Evolutionary conservation across 2,329 filamentous ascomycete species (phyloP).

Genomic region (Colletotrichum incanum): DNA sequence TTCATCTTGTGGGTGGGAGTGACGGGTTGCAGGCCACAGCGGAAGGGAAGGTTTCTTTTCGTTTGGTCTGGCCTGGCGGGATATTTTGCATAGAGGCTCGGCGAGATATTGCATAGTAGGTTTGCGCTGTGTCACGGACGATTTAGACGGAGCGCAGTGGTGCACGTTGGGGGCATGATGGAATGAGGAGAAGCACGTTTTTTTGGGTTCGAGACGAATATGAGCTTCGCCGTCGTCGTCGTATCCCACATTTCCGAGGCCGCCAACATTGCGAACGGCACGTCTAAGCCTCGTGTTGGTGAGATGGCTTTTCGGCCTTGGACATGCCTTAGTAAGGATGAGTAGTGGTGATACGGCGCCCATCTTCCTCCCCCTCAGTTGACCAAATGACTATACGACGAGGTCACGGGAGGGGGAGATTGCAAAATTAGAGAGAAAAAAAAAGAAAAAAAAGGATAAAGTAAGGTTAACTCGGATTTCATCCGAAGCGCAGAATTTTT

Average conservation of each 20-base stretch:
- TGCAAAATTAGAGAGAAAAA: not conserved
- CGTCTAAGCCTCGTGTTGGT: not conserved
- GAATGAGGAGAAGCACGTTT: not conserved
- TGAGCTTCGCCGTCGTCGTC: not conserved
- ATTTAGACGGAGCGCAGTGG: not conserved
- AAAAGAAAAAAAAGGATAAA: not conserved
- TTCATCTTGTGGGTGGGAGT: not conserved
- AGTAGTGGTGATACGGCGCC: not conserved
- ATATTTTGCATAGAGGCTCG: not conserved
- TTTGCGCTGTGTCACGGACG: not conserved
- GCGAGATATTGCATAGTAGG: not conserved
- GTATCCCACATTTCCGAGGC: not conserved
- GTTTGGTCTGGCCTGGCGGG: not conserved
- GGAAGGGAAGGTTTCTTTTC: too few species aligned
- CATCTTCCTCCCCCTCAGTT: too few species aligned
- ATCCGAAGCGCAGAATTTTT: not conserved
- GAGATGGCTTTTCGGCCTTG: slow-evolving; percentile 1
- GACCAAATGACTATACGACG: too few species aligned
- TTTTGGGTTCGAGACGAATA: not conserved
- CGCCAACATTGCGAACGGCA: slow-evolving; percentile 6
- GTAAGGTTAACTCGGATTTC: not conserved
- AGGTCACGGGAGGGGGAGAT: too few species aligned
- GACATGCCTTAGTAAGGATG: not conserved
- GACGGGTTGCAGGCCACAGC: too few species aligned
- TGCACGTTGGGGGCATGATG: not conserved